Evolutionary conservation across 2,329 filamentous ascomycete species (phyloP), one percentile per base, ranked within the genome.

Genomic region (Apiospora koreana): DNA sequence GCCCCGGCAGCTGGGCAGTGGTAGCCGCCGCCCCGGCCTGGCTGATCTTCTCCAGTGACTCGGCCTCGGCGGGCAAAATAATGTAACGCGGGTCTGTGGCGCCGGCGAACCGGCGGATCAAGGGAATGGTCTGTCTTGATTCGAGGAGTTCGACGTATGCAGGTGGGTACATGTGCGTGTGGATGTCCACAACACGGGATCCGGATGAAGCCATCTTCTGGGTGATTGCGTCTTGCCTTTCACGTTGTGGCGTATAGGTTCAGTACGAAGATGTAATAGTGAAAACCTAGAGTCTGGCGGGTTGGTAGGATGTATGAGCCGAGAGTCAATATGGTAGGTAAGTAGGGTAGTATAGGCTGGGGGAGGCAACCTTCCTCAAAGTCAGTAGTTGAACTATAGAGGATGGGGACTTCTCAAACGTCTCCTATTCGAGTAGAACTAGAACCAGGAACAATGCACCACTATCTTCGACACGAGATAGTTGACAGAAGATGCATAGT

Each of bases 151-250:
- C 77, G 76, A 92, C 85, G 76, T 92, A 92, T 31, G 85, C 86
- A 4, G 89, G 88, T 21, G 90, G 89, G 79, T 92, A 92, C 86
- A 92, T 90, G 80, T 92, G 89, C 1, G 89, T 92, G 84, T 92
- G 90, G 77, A 92, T 86, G 80, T 92, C 90, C 70, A 92, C 90
- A 68, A 91, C 83, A 69, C 79, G 81, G 48, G 80, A 75, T 67
- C 77, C 77, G 25, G 66, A 68, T 25, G 80, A 77, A 21, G 77
- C 74, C 83, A 84, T 84, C 16, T 23, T 62, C 18, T 35, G 54
- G 10, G 21, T 38, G 9, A n/a, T 12, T 23, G 21, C 10, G 21
- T 62, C 28, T 58, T 35, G 18, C n/a, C 18, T 35, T 18, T 31
- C 9, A 35, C 50, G 6, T 21, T 58, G 10, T n/a, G 9, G 50